A percentile compares a stretch with the other conserved stretches of the same genome.
Conservation (phyloP, 345 rosid species). For the Corchorus capsularis region DNA sequence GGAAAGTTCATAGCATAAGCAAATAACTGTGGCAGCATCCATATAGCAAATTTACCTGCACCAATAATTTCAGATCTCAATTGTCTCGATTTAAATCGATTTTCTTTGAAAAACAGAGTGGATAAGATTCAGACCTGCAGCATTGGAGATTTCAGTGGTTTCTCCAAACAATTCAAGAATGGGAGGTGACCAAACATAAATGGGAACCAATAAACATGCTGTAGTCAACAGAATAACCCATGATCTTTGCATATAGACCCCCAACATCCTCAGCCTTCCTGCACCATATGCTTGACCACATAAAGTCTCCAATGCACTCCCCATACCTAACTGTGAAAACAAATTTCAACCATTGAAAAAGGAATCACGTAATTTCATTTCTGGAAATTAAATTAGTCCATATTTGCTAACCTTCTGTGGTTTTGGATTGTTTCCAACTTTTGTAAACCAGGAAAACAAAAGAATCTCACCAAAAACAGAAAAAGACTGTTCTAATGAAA, state of each 20-base stretch:
- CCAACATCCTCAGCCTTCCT: constrained; percentile 73
- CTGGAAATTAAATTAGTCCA: neutral
- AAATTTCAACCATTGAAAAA: neutral
- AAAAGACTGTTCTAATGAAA: neutral
- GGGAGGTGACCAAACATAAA: constrained; percentile 88
- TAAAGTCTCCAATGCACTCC: constrained; percentile 88
- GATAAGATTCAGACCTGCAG: constrained; percentile 55
- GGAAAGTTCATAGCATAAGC: constrained; percentile 92
- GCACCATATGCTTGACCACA: constrained; percentile 97
- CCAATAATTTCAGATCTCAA: neutral
- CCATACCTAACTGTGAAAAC: constrained; percentile 79
- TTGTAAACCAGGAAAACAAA: neutral
- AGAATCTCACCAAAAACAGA: too few relatives aligned
- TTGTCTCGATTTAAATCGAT: neutral
- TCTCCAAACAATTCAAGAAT: constrained; percentile 71
- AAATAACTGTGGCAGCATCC: constrained; percentile 89
- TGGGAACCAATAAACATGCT: constrained; percentile 60
- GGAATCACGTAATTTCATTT: neutral
- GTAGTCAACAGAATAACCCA: constrained; percentile 82
- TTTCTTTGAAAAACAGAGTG: neutral
- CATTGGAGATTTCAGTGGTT: constrained; percentile 71
- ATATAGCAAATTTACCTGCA: constrained; percentile 80
- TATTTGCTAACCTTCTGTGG: neutral
- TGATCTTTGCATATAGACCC: constrained; percentile 93
- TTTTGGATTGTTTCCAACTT: neutral